Evolutionary conservation across 345 rosid species (phyloP).

Genomic region (Heritiera littoralis): DNA sequence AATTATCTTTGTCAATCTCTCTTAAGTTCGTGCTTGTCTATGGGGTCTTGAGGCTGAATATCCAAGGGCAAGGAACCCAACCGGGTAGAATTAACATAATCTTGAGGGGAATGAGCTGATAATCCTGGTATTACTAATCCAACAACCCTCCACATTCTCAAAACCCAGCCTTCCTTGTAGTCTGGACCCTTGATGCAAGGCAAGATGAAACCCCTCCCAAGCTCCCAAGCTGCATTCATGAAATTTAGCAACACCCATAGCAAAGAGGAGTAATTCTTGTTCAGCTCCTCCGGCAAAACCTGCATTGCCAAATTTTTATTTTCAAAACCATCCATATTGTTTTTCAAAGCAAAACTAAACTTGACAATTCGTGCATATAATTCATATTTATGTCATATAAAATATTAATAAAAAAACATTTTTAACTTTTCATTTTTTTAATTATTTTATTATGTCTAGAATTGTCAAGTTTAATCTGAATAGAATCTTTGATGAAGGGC

Average conservation of each 20-base stretch:
- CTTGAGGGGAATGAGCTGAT: conserved; percentile 57
- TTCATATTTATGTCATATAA: too few relatives aligned
- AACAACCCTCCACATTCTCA: conserved; percentile 39
- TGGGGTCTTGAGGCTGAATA: background rate
- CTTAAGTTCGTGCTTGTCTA: background rate
- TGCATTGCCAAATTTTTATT: conserved; percentile 17
- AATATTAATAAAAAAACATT: too few relatives aligned
- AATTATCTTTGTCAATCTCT: background rate
- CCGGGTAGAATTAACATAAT: conserved; percentile 55
- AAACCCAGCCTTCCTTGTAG: conserved; percentile 54
- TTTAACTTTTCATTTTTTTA: too few relatives aligned
- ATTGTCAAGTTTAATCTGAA: too few relatives aligned
- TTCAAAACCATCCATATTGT: background rate
- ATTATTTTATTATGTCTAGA: too few relatives aligned
- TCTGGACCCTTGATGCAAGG: conserved; percentile 43
- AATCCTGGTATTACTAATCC: conserved; percentile 60
- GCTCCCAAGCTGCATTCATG: conserved; percentile 60
- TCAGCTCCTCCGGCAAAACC: conserved; percentile 63
- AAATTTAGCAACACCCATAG: conserved; percentile 49
- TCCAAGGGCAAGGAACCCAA: conserved; percentile 38
- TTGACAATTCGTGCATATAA: too few relatives aligned
- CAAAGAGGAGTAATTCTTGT: conserved; percentile 63
- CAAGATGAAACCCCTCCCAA: conserved; percentile 51
- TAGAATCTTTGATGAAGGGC: background rate
- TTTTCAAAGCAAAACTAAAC: background rate